Evolutionary conservation across 495 filamentous ascomycete species (phyloP), one percentile per base, ranked within the genome.

Genomic region (Hypomontagnella monticulosa): DNA sequence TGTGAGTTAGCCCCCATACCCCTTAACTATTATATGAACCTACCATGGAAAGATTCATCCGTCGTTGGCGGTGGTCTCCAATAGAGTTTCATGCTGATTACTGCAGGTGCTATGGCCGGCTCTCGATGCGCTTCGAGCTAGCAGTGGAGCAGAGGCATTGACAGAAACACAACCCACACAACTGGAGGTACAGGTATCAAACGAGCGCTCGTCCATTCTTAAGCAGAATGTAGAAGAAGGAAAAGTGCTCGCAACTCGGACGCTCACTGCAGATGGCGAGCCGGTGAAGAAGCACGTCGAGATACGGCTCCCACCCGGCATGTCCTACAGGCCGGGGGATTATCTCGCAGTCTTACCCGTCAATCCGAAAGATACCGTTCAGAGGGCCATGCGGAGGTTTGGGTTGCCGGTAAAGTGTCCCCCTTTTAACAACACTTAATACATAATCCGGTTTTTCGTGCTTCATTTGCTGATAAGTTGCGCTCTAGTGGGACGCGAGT

Each of bases 301-400:
- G 18, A 79, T 91, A 49, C 76, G 83, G 36, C 74, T 91, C 3
- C 88, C 88, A 0, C 75, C 78, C 1, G 86, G 84, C 23, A 85
- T 84, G 75, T 78, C 76, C 9, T 91, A 91, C 65, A 78, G 79
- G 27, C 80, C 84, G 52, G 88, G 88, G 20, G 89, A 91, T 59
- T 91, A 91, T 65, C 79, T 91, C 3, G 84, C 84, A 1, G 78
- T 91, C 10, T 75, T 89, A 0, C 88, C 89, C 0, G 76, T 86
- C 2, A 91, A 91, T 66, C 84, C 85, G 1, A 73, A 73, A 54
- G 69, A 80, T 19, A 82, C 78, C 10, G 79, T 90, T 16, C 76
- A 75, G 10, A 76, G 84, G 19, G 72, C 59, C 11, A 62, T 73
- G 41, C 55, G 52, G 32, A 61, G 59, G 8, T 75, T 76, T 36